Evolutionary conservation across 192 early-diverging fungal species (phyloP), one percentile per base, ranked within the genome.

Genomic region (Coemansia aciculifera): DNA sequence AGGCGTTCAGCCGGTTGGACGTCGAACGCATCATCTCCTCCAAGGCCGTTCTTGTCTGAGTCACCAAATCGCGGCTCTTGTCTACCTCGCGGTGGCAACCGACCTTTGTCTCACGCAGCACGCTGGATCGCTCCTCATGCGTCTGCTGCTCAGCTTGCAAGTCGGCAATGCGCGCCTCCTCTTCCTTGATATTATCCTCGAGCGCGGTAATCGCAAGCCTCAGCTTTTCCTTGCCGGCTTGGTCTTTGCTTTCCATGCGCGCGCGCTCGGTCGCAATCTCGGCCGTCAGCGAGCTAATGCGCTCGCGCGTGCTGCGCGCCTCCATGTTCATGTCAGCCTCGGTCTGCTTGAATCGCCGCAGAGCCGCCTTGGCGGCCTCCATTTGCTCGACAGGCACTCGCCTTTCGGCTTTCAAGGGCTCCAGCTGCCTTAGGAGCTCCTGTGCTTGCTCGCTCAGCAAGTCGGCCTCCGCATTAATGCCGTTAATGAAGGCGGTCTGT

Each of bases 1-100:
- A 97, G 1, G 91, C 91, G 17, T 69, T 86, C 42, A 97, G 67
- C 5, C 84, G 72, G 65, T 97, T 84, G n/a, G 84, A 74, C 36
- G 85, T 86, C 46, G 91, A 89, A 12, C 78, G 78, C 43, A 75
- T 54, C 59, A 97, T 70, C 5, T 88, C 66, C 23, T 75, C 63
- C 29, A 91, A 72, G 3, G 10, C 81, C 31, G 15, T 11, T 32
- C 19, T 71, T 46, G 46, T 85, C 65, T 36, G 60, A 60, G 52
- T 80, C 12, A 49, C 54, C 32, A 40, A 17, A 31, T 17, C 46
- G 67, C 70, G 66, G 64, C 67, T 54, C 44, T 63, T 68, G 32
- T 70, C 69, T 5, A 49, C 71, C 6, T 44, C 69, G 23, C 40
- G 61, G 21, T 44, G 62, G 23, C 57, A 65, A 23, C 46, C 69